These are phyloP conservation scores for Ocimum tenuiflorum DNA, from an alignment of 257 asterid genomes.

Conservation along the genomic window DNA sequence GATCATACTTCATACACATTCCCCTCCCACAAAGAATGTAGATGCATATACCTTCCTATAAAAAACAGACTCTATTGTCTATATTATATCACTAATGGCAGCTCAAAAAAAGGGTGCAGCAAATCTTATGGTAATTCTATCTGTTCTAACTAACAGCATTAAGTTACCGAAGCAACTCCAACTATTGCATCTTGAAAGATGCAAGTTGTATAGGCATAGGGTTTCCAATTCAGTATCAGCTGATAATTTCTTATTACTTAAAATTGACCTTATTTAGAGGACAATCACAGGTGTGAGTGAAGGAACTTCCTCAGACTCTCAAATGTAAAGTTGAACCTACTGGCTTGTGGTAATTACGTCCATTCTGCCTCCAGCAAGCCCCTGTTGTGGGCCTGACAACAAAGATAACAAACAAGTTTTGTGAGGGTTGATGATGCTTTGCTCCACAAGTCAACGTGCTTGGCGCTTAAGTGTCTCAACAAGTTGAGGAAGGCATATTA, in stretches of 20 bases:
- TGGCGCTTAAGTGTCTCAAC: slow-evolving; percentile 19
- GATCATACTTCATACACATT: no score
- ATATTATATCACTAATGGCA: not conserved
- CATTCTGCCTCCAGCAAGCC: slow-evolving; percentile 28
- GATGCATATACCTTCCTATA: no score
- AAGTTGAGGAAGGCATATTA: slow-evolving; percentile 23
- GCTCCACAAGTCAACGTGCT: slow-evolving; percentile 16
- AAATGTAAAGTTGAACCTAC: slow-evolving; percentile 12
- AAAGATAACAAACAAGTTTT: slow-evolving; percentile 29
- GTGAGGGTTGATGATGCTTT: slow-evolving; percentile 24
- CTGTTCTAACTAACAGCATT: not conserved
- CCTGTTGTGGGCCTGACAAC: slow-evolving; percentile 31
- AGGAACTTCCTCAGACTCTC: slow-evolving; percentile 13
- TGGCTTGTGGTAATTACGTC: slow-evolving; percentile 25
- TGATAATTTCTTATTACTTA: slow-evolving; percentile 8
- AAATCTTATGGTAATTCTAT: slow-evolving; percentile 4
- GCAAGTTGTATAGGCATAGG: slow-evolving; percentile 2
- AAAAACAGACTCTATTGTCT: not conserved
- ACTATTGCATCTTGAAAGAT: not conserved
- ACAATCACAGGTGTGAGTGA: not conserved
- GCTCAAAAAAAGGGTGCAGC: not conserved
- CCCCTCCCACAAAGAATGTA: not conserved
- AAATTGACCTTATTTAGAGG: slow-evolving; percentile 3
- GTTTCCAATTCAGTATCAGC: not conserved
- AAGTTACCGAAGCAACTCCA: slow-evolving; percentile 8